Base-by-base conservation (phyloP, 371 early-diverging fungal species). In the Saksenaea oblongispora region DNA sequence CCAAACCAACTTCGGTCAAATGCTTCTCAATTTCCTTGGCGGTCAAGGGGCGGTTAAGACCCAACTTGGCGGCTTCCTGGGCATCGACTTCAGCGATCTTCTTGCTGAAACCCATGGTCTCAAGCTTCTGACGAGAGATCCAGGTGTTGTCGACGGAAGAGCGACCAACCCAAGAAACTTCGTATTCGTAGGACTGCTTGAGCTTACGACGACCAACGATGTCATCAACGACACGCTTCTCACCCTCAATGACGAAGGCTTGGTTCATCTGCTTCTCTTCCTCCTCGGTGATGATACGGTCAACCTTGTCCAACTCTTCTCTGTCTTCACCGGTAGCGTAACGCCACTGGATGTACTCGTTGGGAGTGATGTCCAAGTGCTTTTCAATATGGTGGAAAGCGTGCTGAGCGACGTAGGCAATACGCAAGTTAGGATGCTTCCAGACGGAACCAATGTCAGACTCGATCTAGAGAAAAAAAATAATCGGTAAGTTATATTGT, bases 341-440 rank as follows among this genome's bases (percentile, higher is more conserved):
- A 70, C 89, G 87, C 89, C 89, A 88, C 65, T 83, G 84, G 59
- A 89, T 88, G 63, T 89, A 88, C 57, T 85, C 84, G 71, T 87
- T 88, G 56, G 88, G 88, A 28, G 89, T 89, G 54, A 64, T 76
- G 62, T 84, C 85, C 76, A 89, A 74, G 58, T 89, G 89, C 59
- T 84, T 82, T 64, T 89, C 89, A 58, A 88, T 80, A 66, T 89
- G 90, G 69, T 91, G 90, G 88, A 89, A 88, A 60, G 90, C 88
- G 63, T 91, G 90, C 76, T 93, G 93, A 36, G 92, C 89, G 62
- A 91, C 90, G 69, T 91, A 93, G 58, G 87, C 90, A 62, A 87
- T 81, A 72, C 90, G 87, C 66, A 87, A 69, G 76, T 84, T 83
- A 56, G 86, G 85, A 59, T 91, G 80, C 66, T 73, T 76, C 80